Evolutionary conservation across 1,284 basidiomycete species (phyloP).

Genomic region (Entoloma clypeatum): DNA sequence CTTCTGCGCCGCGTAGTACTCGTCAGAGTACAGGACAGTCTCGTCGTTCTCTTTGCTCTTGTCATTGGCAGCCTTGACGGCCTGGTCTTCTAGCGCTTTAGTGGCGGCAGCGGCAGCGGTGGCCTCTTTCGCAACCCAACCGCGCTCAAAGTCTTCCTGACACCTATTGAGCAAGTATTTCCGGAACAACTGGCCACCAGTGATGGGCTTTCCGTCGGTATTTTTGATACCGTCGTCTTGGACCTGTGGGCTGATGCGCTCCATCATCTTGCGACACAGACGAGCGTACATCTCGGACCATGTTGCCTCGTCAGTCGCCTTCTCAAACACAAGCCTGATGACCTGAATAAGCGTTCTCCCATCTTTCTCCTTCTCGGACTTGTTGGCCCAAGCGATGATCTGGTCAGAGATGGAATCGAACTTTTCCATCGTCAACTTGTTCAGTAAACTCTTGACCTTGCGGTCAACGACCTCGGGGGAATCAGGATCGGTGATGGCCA

Average conservation of each 20-base stretch:
- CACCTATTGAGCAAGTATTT: constrained; percentile 92
- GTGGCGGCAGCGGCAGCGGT: constrained; percentile 56
- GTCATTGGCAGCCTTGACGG: constrained; percentile 59
- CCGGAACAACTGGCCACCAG: constrained; percentile 91
- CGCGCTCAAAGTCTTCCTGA: constrained; percentile 93
- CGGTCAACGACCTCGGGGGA: constrained; percentile 85
- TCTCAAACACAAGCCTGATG: constrained; percentile 95
- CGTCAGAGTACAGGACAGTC: constrained; percentile 84
- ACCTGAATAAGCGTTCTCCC: constrained; percentile 93
- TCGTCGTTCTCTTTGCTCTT: constrained; percentile 42
- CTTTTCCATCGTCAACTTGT: constrained; percentile 96
- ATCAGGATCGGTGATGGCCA: constrained; percentile 48
- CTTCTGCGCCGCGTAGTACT: constrained; percentile 96
- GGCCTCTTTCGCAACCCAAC: constrained; percentile 73
- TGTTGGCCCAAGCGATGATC: constrained; percentile 94
- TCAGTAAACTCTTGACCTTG: constrained; percentile 91
- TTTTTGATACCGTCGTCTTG: constrained; percentile 82
- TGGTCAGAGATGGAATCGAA: constrained; percentile 95
- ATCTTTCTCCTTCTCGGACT: constrained; percentile 88
- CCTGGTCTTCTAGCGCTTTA: constrained; percentile 58
- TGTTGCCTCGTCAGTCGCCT: constrained; percentile 92
- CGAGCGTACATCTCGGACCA: constrained; percentile 98
- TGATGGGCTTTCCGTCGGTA: constrained; percentile 77
- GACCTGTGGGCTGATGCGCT: constrained; percentile 81
- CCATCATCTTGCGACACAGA: constrained; percentile 92